phyloP scores from a whole-genome alignment of 257 asterid species.

The Prunella vulgaris region DNA sequence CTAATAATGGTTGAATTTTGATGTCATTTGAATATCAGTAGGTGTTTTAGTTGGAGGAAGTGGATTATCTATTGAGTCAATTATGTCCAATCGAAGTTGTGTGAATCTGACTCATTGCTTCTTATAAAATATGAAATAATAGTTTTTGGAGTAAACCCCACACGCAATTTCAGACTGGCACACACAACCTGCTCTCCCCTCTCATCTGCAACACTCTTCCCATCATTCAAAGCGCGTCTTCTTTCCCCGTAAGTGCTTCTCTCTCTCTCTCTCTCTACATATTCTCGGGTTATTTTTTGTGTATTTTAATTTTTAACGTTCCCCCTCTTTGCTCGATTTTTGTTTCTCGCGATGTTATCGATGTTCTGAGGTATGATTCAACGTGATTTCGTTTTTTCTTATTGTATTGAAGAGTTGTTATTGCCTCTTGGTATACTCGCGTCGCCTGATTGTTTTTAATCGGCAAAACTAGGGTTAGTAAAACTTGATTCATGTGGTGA shows the following conservation, averaged over 20 bases:
- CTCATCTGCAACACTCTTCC: constrained; percentile 37
- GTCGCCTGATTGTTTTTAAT: neutral
- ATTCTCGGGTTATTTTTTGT: neutral
- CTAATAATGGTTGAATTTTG: neutral
- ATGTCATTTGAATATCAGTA: neutral
- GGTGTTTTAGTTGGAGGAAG: too few relatives aligned
- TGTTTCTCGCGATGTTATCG: constrained; percentile 9
- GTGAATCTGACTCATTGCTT: too few relatives aligned
- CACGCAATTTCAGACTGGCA: constrained; percentile 32
- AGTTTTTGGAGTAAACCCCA: too few relatives aligned
- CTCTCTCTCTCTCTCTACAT: constrained; percentile 18
- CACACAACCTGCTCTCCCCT: constrained; percentile 34
- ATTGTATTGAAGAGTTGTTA: neutral
- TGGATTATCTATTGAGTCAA: too few relatives aligned
- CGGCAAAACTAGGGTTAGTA: neutral
- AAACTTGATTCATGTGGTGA: constrained; percentile 8
- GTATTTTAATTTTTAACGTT: neutral
- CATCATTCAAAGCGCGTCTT: constrained; percentile 38
- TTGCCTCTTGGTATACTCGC: neutral
- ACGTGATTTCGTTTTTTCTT: neutral
- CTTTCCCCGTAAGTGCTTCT: constrained; percentile 29
- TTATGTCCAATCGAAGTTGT: too few relatives aligned
- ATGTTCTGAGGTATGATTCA: constrained; percentile 20
- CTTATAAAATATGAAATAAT: too few relatives aligned
- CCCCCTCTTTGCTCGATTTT: neutral